Conservation (phyloP, 2,329 filamentous ascomycete species). For the Venturia oleaginea region DNA sequence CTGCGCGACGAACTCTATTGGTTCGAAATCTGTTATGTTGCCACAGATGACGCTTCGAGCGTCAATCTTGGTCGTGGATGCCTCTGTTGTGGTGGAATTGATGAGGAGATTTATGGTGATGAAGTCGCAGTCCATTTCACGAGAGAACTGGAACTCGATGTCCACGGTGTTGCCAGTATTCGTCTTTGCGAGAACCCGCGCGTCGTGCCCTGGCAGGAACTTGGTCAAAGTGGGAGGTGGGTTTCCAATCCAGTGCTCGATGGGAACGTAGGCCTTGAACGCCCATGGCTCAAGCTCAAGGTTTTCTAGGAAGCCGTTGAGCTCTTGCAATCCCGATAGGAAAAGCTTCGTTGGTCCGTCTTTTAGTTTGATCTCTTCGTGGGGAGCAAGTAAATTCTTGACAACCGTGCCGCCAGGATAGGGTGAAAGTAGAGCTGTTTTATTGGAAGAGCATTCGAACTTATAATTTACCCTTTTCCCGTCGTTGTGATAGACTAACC, state of each 20-base stretch:
- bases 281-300: constrained; percentile 47
- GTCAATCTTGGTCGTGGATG: constrained; percentile 36
- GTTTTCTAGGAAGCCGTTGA: constrained; percentile 48
- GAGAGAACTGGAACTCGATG: constrained; percentile 50
- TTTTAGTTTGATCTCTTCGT: constrained; percentile 44
- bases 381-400: constrained; percentile 55
- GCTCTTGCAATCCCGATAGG: constrained; percentile 36
- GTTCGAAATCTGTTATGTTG: constrained; percentile 24
- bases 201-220: constrained; percentile 53
- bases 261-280: constrained; percentile 52
- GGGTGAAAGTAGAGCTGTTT: constrained; percentile 46
- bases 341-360: constrained; percentile 17
- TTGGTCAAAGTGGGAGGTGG: constrained; percentile 51
- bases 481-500: constrained; percentile 44
- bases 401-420: constrained; percentile 47
- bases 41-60: constrained; percentile 29
- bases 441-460: constrained; percentile 43
- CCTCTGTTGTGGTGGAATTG: constrained; percentile 44
- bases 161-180: constrained; percentile 35
- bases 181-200: constrained; percentile 41
- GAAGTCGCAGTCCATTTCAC: constrained; percentile 51
- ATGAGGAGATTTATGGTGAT: constrained; percentile 43
- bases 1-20: constrained; percentile 29
- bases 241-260: constrained; percentile 35
- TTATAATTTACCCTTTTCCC: constrained; percentile 42